phyloP scores from a whole-genome alignment of 345 rosid genomes.

The Lepidium aucheri region DNA sequence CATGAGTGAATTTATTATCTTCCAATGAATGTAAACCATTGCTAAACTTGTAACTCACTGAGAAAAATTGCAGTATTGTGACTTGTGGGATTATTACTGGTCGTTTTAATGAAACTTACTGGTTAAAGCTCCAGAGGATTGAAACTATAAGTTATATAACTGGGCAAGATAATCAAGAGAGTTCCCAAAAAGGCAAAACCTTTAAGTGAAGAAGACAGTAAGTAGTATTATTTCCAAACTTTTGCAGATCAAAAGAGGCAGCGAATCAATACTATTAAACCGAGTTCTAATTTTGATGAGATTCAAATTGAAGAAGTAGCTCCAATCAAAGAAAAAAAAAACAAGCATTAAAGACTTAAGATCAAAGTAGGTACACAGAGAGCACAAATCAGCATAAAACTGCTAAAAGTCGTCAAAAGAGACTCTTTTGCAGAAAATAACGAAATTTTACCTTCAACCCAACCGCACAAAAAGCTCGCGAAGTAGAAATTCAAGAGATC shows the following conservation, averaged over 20 bases:
- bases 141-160: neutral
- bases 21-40: no score
- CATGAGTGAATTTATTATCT: no score
- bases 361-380: neutral
- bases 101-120: neutral
- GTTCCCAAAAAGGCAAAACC: neutral
- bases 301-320: neutral
- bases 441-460: neutral
- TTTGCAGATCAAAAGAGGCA: neutral
- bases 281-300: neutral
- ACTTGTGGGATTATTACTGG: neutral
- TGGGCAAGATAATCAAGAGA: no score
- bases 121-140: neutral
- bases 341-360: neutral
- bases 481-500: neutral
- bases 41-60: neutral
- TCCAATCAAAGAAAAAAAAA: neutral
- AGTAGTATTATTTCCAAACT: neutral
- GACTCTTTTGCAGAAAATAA: neutral
- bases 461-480: neutral
- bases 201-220: neutral
- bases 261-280: neutral
- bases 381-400: neutral
- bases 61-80: neutral
- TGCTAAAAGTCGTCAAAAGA: neutral